phyloP scores from a whole-genome alignment of 805 yeast genomes.

The Ogataea philodendri region DNA sequence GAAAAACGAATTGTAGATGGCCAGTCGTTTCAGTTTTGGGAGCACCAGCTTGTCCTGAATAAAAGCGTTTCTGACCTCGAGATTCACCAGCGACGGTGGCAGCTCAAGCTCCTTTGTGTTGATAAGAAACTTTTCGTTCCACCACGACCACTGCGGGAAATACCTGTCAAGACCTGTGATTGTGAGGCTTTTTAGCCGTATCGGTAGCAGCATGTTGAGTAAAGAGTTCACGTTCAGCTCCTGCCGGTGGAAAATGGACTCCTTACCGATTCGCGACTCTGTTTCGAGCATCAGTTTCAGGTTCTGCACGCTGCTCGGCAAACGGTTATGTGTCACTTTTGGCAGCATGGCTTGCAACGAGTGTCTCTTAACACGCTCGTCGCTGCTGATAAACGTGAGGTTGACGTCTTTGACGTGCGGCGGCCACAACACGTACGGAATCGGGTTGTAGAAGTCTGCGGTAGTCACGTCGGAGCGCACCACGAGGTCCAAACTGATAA shows the following conservation, averaged over 20 bases:
- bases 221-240: conserved; percentile 7
- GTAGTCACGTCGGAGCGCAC: conserved; percentile 9
- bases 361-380: conserved; percentile 11
- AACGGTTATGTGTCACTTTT: conserved; percentile 2
- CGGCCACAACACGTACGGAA: conserved; percentile 11
- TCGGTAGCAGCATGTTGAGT: conserved; percentile 11
- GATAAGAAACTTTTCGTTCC: conserved; percentile 15
- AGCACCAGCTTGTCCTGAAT: conserved; percentile 7
- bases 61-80: conserved; percentile 12
- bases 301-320: conserved; percentile 7
- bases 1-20: conserved; percentile 12
- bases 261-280: conserved; percentile 13
- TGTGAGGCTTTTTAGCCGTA: conserved; percentile 4
- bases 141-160: conserved; percentile 19
- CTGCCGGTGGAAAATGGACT: conserved; percentile 11
- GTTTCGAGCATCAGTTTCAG: conserved; percentile 8
- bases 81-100: conserved; percentile 2
- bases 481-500: conserved; percentile 5
- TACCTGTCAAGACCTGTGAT: conserved; percentile 13
- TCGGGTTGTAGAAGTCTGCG: background rate
- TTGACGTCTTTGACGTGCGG: conserved; percentile 4
- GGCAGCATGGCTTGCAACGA: conserved; percentile 11
- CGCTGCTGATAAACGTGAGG: conserved; percentile 9
- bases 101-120: conserved; percentile 7
- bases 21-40: conserved; percentile 7